Evolutionary conservation across 2,329 filamentous ascomycete species (phyloP), one percentile per base, ranked within the genome.

Genomic region (Aspergillus phoenicis): DNA sequence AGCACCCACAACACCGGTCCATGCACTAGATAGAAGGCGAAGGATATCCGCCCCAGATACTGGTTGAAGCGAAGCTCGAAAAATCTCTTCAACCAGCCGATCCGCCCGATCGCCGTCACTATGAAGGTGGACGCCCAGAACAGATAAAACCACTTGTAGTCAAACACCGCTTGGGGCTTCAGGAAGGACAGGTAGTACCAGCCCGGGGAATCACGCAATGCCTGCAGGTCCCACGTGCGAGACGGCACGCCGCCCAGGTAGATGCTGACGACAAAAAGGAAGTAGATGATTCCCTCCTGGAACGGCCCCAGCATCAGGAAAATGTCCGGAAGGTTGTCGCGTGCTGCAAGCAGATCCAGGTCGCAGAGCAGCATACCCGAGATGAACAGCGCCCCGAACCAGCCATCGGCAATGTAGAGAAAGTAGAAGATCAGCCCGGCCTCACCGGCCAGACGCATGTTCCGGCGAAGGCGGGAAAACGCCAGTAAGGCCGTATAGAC

Each of bases 81-180:
- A 68, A 88, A 85, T 2, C 73, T 63, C 72, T 82, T 84, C 15
- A 89, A 77, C 81, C 81, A 84, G 4, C 74, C 67, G n/a, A 90
- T 80, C n/a, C 83, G 84, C 6, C 84, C 83, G 2, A 85, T 76
- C 0, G 82, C 80, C 1, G 83, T 77, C 0, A 91, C 82, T 0
- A 88, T 70, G 56, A 87, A 80, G 24, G 80, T 77, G 1, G 87
- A 81, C 0, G 86, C 87, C 77, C 82, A 85, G 70, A 87, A 87
- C 2, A 89, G 80, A 70, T 82, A 89, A 74, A 89, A 89, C 86
- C 86, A 89, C 72, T 89, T 89, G 69, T 81, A 83, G 70, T 89
- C 85, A 65, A 81, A 88, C 10, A 87, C 84, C 1, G 87, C 87
- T 68, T 89, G 86, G 0, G 87, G 86, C 62, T 88, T 89, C 59